Conservation (phyloP, 805 yeast species). For the Yarrowia sp. region DNA sequence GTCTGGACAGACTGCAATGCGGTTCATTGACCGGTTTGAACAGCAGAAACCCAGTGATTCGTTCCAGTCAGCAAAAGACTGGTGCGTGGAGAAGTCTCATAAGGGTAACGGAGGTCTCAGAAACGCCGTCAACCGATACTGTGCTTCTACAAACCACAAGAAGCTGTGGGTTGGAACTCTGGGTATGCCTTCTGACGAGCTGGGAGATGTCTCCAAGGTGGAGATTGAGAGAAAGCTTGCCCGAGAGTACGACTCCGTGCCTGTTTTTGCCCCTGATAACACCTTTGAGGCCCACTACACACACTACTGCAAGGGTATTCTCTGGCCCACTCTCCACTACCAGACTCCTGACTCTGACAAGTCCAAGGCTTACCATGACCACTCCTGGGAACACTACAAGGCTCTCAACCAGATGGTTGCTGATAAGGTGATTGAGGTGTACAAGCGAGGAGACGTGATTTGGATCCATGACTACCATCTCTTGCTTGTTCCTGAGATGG, state of each 20-base stretch:
- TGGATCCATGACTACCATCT: constrained; percentile 97
- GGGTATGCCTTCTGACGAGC: constrained; percentile 87
- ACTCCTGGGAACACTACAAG: constrained; percentile 88
- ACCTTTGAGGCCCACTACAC: constrained; percentile 90
- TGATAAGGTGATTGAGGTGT: constrained; percentile 68
- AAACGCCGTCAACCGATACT: constrained; percentile 77
- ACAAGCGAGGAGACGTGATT: constrained; percentile 75
- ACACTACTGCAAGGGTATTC: constrained; percentile 88
- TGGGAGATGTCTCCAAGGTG: constrained; percentile 63
- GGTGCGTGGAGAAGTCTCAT: constrained; percentile 71
- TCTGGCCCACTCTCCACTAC: constrained; percentile 95
- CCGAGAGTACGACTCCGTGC: constrained; percentile 61
- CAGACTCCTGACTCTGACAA: constrained; percentile 96
- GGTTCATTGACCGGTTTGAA: constrained; percentile 34
- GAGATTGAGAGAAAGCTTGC: constrained; percentile 59
- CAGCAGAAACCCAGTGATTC: constrained; percentile 43
- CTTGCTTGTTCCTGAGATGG: constrained; percentile 83
- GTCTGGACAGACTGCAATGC: constrained; percentile 29
- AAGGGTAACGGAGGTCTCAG: constrained; percentile 89
- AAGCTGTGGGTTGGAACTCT: constrained; percentile 87
- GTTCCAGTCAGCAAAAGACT: constrained; percentile 62
- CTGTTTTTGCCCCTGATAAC: constrained; percentile 76
- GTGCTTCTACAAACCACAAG: constrained; percentile 50
- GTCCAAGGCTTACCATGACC: constrained; percentile 93
- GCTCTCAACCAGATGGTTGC: constrained; percentile 80